Conservation (phyloP, 306 rosid species). For the Cicer judaicum region DNA sequence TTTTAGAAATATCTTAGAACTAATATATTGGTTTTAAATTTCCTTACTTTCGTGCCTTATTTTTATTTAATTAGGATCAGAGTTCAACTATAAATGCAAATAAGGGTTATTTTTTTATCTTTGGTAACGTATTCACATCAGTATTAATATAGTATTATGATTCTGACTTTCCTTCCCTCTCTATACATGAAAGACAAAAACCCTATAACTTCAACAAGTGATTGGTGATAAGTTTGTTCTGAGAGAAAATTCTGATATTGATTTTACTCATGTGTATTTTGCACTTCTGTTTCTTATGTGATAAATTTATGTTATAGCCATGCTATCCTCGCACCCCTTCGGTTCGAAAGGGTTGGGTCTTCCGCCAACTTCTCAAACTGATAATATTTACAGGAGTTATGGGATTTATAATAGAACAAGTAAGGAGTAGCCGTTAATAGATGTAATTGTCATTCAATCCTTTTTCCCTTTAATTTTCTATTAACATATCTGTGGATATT, state of each 20-base stretch:
- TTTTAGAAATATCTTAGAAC: background rate
- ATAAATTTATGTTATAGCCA: slow-evolving; percentile 59
- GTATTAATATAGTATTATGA: background rate
- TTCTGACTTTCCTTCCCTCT: background rate
- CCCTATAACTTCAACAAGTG: background rate
- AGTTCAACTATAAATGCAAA: slow-evolving; percentile 7
- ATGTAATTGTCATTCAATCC: slow-evolving; percentile 10
- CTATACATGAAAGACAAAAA: background rate
- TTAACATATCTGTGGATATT: slow-evolving; percentile 19
- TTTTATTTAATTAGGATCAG: slow-evolving; percentile 4
- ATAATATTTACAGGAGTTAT: slow-evolving; percentile 89
- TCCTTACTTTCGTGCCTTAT: background rate
- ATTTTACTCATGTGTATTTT: slow-evolving; percentile 11
- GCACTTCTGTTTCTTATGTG: slow-evolving; percentile 18
- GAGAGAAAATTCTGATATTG: slow-evolving; percentile 13
- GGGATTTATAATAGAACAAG: slow-evolving; percentile 98
- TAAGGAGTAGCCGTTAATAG: slow-evolving; percentile 49
- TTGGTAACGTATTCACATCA: slow-evolving; percentile 13
- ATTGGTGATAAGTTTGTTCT: slow-evolving; percentile 1
- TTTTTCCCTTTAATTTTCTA: background rate
- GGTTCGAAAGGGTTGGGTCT: slow-evolving; percentile 94
- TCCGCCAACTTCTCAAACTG: slow-evolving; percentile 83
- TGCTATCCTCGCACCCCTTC: slow-evolving; percentile 83
- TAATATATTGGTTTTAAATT: background rate
- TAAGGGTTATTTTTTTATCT: background rate